Conservation (phyloP, 805 yeast species). For the Tanozyma kutaoensis region DNA sequence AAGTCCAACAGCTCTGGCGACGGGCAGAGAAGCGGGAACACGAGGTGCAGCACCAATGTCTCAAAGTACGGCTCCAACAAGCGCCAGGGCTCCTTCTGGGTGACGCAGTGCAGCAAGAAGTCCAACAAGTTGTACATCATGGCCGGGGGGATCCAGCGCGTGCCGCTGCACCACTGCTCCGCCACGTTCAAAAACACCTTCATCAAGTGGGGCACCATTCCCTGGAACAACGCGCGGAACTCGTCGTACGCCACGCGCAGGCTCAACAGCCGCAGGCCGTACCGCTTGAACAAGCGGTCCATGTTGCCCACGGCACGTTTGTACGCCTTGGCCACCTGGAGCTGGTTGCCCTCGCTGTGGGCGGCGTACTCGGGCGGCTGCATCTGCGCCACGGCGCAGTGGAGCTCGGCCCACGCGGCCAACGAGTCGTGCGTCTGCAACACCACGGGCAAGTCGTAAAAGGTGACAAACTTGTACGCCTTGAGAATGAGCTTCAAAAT, state of each 20-base stretch:
- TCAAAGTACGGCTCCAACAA: constrained; percentile 53
- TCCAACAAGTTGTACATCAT: constrained; percentile 47
- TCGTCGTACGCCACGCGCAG: constrained; percentile 37
- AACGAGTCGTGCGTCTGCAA: constrained; percentile 37
- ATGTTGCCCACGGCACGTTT: constrained; percentile 82
- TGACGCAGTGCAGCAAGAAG: constrained; percentile 44
- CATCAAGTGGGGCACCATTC: constrained; percentile 63
- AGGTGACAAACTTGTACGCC: constrained; percentile 64
- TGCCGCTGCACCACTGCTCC: constrained; percentile 56
- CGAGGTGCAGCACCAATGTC: constrained; percentile 52
- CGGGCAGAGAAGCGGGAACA: constrained; percentile 67
- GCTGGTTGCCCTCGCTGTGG: constrained; percentile 19
- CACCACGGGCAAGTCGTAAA: constrained; percentile 55
- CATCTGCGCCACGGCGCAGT: constrained; percentile 51
- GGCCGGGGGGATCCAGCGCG: constrained; percentile 58
- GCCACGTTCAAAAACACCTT: constrained; percentile 50
- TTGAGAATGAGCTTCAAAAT: constrained; percentile 65
- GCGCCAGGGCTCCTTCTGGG: constrained; percentile 45
- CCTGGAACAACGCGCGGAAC: constrained; percentile 42
- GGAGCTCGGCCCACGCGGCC: constrained; percentile 65
- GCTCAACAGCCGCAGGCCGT: constrained; percentile 27
- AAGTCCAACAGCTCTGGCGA: constrained; percentile 52
- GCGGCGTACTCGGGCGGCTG: constrained; percentile 33
- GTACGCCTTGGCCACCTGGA: constrained; percentile 51
- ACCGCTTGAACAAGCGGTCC: constrained; percentile 56